Percentiles rank a stretch among this genome's conserved stretches.
phyloP scores from a whole-genome alignment of 768 basidiomycete species.

The Inosperma sp. region DNA sequence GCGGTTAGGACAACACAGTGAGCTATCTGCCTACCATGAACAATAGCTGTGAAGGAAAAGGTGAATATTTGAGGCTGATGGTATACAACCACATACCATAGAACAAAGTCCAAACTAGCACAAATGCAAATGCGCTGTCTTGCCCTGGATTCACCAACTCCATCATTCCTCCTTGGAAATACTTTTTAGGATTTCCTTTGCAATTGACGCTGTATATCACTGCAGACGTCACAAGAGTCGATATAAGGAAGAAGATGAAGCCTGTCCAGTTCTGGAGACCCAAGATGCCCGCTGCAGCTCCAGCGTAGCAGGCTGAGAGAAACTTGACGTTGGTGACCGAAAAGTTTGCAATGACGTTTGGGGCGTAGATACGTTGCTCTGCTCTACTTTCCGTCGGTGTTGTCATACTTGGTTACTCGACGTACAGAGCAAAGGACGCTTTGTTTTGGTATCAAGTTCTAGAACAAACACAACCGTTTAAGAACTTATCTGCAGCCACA shows the following conservation, averaged over 20 bases:
- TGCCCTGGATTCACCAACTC: constrained; percentile 81
- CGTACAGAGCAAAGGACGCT: too few relatives aligned
- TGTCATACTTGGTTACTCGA: too few relatives aligned
- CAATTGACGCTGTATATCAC: constrained; percentile 70
- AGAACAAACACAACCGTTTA: neutral
- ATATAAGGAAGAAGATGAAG: constrained; percentile 69
- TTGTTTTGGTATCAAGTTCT: neutral
- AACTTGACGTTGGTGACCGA: constrained; percentile 68
- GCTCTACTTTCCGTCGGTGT: constrained; percentile 7
- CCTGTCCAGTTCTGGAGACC: constrained; percentile 84
- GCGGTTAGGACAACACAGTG: too few relatives aligned
- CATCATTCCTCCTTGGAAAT: constrained; percentile 52
- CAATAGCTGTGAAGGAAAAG: constrained; percentile 33
- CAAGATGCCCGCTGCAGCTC: constrained; percentile 83
- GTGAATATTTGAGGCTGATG: constrained; percentile 4
- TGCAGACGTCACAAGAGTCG: constrained; percentile 63
- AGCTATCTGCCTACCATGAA: constrained; percentile 53
- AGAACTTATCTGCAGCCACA: too few relatives aligned
- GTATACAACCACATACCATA: constrained; percentile 56
- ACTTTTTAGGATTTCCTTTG: constrained; percentile 57
- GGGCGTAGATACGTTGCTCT: constrained; percentile 41
- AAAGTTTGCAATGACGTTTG: constrained; percentile 63
- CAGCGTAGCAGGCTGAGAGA: constrained; percentile 77
- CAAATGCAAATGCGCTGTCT: constrained; percentile 87
- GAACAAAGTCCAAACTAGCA: constrained; percentile 91